A percentile compares a stretch with the other conserved stretches of the same genome.
Evolutionary conservation across 495 filamentous ascomycete genomes (phyloP).

Genomic region (Daldinia vernicosa): DNA sequence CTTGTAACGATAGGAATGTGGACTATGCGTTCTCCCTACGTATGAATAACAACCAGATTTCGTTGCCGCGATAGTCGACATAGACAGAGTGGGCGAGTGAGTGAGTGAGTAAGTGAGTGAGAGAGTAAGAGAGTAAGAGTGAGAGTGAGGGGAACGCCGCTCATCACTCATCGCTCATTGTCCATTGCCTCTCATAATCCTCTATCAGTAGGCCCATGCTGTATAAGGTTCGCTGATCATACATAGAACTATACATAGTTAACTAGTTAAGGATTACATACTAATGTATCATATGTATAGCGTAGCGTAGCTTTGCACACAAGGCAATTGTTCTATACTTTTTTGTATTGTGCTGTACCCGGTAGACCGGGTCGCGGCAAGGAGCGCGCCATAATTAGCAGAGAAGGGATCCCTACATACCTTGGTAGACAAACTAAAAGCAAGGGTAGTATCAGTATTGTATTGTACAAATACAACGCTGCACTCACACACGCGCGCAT

Average conservation of each 20-base stretch:
- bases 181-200: not conserved
- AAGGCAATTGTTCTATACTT: slow-evolving; percentile 24
- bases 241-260: slow-evolving; percentile 7
- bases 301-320: slow-evolving; percentile 25
- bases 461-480: slow-evolving; percentile 26
- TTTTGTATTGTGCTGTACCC: slow-evolving; percentile 35
- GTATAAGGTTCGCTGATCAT: slow-evolving; percentile 10
- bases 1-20: slow-evolving; percentile 8
- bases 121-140: not conserved
- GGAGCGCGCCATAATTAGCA: slow-evolving; percentile 47
- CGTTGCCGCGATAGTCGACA: not conserved
- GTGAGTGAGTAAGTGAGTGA: not conserved
- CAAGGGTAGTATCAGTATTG: slow-evolving; percentile 19
- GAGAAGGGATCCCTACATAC: slow-evolving; percentile 20
- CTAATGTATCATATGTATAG: too few relatives aligned
- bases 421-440: slow-evolving; percentile 1
- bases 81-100: slow-evolving; percentile 3
- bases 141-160: not conserved
- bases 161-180: not conserved
- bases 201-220: not conserved
- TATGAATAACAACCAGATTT: not conserved
- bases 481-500: slow-evolving; percentile 13
- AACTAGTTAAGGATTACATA: not conserved
- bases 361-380: slow-evolving; percentile 44
- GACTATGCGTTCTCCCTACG: slow-evolving; percentile 8